A percentile compares a stretch with the other conserved stretches of the same genome.
phyloP scores from a whole-genome alignment of 2,329 filamentous ascomycete species.

The Cercospora sojina region DNA sequence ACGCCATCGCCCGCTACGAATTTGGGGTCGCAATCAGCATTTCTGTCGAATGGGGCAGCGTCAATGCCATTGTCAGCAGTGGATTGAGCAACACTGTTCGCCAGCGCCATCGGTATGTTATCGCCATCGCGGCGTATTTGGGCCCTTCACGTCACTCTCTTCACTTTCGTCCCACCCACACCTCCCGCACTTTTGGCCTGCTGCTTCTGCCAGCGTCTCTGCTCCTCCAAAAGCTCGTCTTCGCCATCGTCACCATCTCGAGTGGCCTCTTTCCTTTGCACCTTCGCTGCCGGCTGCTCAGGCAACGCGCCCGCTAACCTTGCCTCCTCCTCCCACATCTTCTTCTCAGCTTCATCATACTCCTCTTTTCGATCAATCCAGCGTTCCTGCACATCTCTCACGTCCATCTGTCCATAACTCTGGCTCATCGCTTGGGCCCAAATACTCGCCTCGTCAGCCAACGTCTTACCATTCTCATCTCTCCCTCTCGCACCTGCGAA shows the following conservation, averaged over 20 bases:
- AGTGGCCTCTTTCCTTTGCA: conserved; percentile 24
- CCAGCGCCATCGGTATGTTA: no score
- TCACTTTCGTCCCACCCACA: neutral
- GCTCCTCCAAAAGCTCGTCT: conserved; percentile 34
- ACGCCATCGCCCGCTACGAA: no score
- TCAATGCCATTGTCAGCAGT: no score
- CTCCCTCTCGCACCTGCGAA: conserved; percentile 88
- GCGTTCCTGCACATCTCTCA: conserved; percentile 87
- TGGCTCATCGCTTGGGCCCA: conserved; percentile 93
- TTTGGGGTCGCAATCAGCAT: no score
- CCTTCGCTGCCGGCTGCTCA: conserved; percentile 28
- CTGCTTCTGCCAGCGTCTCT: conserved; percentile 33
- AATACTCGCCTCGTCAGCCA: conserved; percentile 57
- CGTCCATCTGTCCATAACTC: conserved; percentile 67
- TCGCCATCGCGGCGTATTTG: neutral
- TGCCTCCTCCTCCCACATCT: conserved; percentile 72
- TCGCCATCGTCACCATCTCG: conserved; percentile 28
- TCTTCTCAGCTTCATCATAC: conserved; percentile 76
- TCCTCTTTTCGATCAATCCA: conserved; percentile 91
- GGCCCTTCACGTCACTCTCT: neutral
- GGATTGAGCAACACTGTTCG: no score
- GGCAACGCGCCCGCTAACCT: conserved; percentile 40
- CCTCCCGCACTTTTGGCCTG: conserved; percentile 13
- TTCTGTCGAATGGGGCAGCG: no score
- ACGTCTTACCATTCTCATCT: conserved; percentile 61